Evolutionary conservation across 345 rosid species (phyloP).

Genomic region (sweet orange (Citrus sinensis)): DNA sequence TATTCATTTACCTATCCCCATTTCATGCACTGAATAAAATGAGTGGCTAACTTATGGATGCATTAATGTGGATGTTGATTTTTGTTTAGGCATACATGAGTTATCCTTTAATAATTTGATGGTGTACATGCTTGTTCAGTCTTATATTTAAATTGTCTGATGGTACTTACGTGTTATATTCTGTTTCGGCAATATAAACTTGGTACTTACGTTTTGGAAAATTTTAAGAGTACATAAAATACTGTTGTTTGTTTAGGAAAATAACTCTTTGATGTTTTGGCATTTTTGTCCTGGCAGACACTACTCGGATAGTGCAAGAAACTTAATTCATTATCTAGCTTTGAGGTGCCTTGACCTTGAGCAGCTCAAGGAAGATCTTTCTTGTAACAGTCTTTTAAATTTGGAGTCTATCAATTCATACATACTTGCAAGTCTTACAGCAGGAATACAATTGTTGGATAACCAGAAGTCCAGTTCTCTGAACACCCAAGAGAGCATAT

Average conservation of each 20-base stretch:
- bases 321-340: conserved; percentile 58
- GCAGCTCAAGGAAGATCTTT: conserved; percentile 43
- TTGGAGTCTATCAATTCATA: conserved; percentile 41
- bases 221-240: not conserved
- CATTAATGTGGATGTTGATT: no score
- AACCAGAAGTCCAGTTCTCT: conserved; percentile 23
- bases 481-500: conserved; percentile 9
- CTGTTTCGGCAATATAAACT: not conserved
- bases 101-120: no score
- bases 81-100: no score
- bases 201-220: not conserved
- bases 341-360: conserved; percentile 46
- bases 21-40: no score
- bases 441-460: conserved; percentile 39
- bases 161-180: no score
- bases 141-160: no score
- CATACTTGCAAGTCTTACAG: conserved; percentile 43
- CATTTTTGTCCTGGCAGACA: conserved; percentile 29
- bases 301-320: conserved; percentile 49
- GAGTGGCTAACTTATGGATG: no score
- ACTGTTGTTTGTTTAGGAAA: not conserved
- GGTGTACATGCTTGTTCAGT: no score
- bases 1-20: no score
- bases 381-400: conserved; percentile 43
- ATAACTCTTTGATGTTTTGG: not conserved